These are phyloP conservation scores for Amphicarpaea edgeworthii DNA, from an alignment of 306 rosid species.

Conservation along the genomic window DNA sequence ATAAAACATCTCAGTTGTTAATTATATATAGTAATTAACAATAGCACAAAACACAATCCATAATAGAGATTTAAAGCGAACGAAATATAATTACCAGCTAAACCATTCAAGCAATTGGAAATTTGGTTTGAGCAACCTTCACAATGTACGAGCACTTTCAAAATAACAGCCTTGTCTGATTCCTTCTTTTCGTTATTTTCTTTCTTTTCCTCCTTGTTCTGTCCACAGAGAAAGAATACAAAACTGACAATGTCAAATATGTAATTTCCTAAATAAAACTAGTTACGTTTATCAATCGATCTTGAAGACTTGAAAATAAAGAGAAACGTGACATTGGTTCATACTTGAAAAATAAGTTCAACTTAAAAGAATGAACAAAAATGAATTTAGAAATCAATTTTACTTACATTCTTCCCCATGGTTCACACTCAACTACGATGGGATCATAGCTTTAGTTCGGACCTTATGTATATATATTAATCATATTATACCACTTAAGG, in stretches of 20 bases:
- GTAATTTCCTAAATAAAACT: constrained; percentile 3
- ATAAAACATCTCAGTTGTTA: background rate
- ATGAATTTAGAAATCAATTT: background rate
- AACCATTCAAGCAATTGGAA: constrained; percentile 60
- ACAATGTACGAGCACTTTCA: constrained; percentile 85
- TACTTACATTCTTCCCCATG: constrained; percentile 48
- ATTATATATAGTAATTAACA: background rate
- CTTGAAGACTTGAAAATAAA: background rate
- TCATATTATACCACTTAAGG: constrained; percentile 10
- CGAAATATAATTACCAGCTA: constrained; percentile 61
- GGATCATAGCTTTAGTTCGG: background rate
- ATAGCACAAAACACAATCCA: background rate
- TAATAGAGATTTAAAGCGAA: background rate
- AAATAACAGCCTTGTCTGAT: constrained; percentile 48
- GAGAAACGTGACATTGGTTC: background rate
- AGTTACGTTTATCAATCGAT: background rate
- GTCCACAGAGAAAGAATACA: background rate
- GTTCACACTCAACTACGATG: constrained; percentile 15
- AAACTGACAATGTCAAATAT: background rate
- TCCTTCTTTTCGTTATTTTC: constrained; percentile 42
- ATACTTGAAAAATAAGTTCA: background rate
- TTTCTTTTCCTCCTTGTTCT: constrained; percentile 21
- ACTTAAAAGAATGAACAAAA: background rate
- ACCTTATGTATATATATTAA: constrained; percentile 5
- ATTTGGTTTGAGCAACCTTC: constrained; percentile 70